Evolutionary conservation across 345 rosid species (phyloP).

Genomic region (Citrus medica): DNA sequence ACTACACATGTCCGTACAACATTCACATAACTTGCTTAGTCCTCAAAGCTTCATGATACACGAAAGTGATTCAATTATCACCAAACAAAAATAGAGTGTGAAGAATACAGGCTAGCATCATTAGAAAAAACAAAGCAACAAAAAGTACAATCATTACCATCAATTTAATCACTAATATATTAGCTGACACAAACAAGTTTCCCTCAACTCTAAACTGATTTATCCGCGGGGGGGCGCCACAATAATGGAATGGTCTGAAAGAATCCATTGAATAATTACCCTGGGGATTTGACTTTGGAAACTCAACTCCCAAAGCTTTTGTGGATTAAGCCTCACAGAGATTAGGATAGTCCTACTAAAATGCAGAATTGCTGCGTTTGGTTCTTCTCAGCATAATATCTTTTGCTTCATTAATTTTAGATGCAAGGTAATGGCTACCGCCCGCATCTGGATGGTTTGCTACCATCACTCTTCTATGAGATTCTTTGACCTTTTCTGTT

Average conservation of each 20-base stretch:
- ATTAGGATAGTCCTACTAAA: slow-evolving; percentile 12
- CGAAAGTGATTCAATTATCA: too few relatives aligned
- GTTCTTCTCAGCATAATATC: slow-evolving; percentile 40
- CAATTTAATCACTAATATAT: neutral
- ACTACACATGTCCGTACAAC: too few relatives aligned
- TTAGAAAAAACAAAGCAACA: neutral
- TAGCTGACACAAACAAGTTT: neutral
- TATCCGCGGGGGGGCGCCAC: too few relatives aligned
- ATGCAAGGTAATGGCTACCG: slow-evolving; percentile 52
- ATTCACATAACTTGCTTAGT: too few relatives aligned
- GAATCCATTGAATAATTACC: neutral
- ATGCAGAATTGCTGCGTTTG: slow-evolving; percentile 33
- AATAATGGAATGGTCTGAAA: too few relatives aligned
- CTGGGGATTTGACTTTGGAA: neutral
- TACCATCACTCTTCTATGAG: slow-evolving; percentile 61
- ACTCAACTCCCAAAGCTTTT: neutral
- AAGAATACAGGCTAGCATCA: neutral
- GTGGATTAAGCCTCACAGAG: neutral
- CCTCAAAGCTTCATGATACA: too few relatives aligned
- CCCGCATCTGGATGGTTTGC: slow-evolving; percentile 61
- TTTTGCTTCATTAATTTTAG: slow-evolving; percentile 49
- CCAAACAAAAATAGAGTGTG: too few relatives aligned
- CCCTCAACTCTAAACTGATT: neutral
- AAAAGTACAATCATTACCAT: neutral
- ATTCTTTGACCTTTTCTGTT: slow-evolving; percentile 55